Evolutionary conservation across 2,329 filamentous ascomycete species (phyloP).

Genomic region (Atkinsonella texensis): DNA sequence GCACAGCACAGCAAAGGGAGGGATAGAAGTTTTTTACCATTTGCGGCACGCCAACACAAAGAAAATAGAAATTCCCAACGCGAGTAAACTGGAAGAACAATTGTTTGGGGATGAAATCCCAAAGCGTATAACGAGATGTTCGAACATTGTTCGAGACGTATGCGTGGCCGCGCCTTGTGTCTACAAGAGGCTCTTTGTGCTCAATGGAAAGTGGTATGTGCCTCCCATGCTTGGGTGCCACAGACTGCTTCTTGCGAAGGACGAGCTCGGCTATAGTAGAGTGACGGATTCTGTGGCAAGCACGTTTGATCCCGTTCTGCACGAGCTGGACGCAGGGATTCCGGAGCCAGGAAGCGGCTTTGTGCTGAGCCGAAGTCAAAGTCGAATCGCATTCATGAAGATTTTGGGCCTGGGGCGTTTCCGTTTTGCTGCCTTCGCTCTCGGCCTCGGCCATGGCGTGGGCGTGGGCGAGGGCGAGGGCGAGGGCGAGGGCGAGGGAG

Average conservation of each 20-base stretch:
- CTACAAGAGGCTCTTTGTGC: slow-evolving; percentile 29
- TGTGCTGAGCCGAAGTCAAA: not conserved
- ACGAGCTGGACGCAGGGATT: slow-evolving; percentile 1
- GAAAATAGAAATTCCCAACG: slow-evolving; percentile 77
- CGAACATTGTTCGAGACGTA: slow-evolving; percentile 56
- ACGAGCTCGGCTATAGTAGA: slow-evolving; percentile 34
- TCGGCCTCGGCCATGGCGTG: slow-evolving; percentile 3
- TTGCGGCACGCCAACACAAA: slow-evolving; percentile 73
- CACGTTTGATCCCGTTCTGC: slow-evolving; percentile 9
- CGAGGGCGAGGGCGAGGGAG: no score
- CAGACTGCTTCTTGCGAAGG: slow-evolving; percentile 54
- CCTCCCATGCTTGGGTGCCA: slow-evolving; percentile 59
- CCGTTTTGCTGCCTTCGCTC: slow-evolving; percentile 1
- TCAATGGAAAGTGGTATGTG: slow-evolving; percentile 31
- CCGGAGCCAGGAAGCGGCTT: not conserved
- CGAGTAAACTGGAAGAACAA: slow-evolving; percentile 78
- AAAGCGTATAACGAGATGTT: slow-evolving; percentile 71
- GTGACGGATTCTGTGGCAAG: slow-evolving; percentile 19
- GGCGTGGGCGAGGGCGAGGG: no score
- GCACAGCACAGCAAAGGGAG: not conserved
- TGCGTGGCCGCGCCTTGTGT: slow-evolving; percentile 35
- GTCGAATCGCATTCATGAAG: not conserved
- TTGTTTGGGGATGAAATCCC: slow-evolving; percentile 78
- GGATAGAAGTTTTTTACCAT: slow-evolving; percentile 30
- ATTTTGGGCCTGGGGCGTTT: slow-evolving; percentile 1